A percentile compares a stretch with the other conserved stretches of the same genome.
These are phyloP conservation scores for Beauveria varroae DNA, from an alignment of 2,329 filamentous ascomycete species.

Conservation along the genomic window DNA sequence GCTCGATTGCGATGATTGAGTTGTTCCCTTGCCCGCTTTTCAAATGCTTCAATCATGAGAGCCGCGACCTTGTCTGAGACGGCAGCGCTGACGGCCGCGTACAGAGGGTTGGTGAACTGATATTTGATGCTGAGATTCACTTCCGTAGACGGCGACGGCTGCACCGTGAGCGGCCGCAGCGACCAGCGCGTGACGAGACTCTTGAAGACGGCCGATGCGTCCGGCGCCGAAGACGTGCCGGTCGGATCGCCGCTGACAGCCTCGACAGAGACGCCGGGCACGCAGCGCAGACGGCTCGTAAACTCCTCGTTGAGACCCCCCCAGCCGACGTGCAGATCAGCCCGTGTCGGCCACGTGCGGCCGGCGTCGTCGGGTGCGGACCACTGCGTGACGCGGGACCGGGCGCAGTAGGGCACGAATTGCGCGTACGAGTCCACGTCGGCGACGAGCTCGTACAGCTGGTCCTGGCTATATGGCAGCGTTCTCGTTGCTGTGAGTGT, in stretches of 20 bases:
- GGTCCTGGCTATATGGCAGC: conserved; percentile 62
- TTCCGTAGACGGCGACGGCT: conserved; percentile 44
- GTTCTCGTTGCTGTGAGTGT: conserved; percentile 65
- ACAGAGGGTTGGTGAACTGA: conserved; percentile 82
- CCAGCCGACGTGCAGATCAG: conserved; percentile 79
- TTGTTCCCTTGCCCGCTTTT: conserved; percentile 59
- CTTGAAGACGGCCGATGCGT: conserved; percentile 50
- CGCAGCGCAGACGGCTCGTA: conserved; percentile 70
- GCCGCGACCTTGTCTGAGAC: conserved; percentile 78
- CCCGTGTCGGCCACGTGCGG: conserved; percentile 61
- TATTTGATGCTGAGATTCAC: conserved; percentile 73
- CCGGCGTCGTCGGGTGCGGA: conserved; percentile 44
- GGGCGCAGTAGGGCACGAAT: conserved; percentile 89
- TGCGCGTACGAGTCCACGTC: conserved; percentile 76
- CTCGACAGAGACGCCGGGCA: conserved; percentile 65
- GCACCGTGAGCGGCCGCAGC: conserved; percentile 35
- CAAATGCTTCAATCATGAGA: conserved; percentile 90
- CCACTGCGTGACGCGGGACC: conserved; percentile 70
- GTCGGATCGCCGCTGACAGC: conserved; percentile 59
- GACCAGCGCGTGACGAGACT: conserved; percentile 65
- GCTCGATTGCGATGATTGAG: background rate
- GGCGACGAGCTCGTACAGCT: conserved; percentile 79
- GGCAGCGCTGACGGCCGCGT: conserved; percentile 71
- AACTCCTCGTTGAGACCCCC: conserved; percentile 78
- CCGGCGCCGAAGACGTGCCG: conserved; percentile 30